Conservation (phyloP, 164 flowering plant species). For the Amborella trichopoda region DNA sequence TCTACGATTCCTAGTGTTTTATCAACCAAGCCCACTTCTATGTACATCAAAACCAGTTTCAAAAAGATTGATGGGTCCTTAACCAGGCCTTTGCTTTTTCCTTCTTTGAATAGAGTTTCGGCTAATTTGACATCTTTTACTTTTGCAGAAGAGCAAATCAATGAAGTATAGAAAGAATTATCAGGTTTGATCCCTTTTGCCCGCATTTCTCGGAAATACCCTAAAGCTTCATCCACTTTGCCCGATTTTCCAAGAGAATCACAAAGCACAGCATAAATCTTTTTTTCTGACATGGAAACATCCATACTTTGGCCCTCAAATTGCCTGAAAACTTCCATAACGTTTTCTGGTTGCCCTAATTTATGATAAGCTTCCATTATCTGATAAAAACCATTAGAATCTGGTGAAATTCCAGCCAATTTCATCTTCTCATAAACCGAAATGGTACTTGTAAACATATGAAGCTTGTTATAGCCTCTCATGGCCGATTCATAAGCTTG, state of each 20-base stretch:
- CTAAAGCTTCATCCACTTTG: slow-evolving; percentile 45
- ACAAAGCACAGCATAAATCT: slow-evolving; percentile 32
- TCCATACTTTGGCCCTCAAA: slow-evolving; percentile 16
- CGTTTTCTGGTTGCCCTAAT: slow-evolving; percentile 28
- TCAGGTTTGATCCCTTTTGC: slow-evolving; percentile 28
- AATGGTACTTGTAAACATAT: slow-evolving; percentile 57
- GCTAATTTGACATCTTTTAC: slow-evolving; percentile 34
- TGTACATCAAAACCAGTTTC: slow-evolving; percentile 55
- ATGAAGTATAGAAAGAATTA: slow-evolving; percentile 34
- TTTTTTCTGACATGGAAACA: slow-evolving; percentile 3
- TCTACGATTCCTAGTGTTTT: slow-evolving; percentile 35
- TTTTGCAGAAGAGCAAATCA: slow-evolving; percentile 47
- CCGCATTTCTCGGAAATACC: slow-evolving; percentile 32
- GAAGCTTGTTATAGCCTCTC: slow-evolving; percentile 60
- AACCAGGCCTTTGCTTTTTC: slow-evolving; percentile 31
- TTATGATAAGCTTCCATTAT: slow-evolving; percentile 56
- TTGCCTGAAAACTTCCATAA: slow-evolving; percentile 36
- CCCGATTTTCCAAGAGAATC: slow-evolving; percentile 49
- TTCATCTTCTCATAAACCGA: slow-evolving; percentile 30
- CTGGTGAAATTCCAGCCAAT: slow-evolving; percentile 18
- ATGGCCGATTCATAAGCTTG: slow-evolving; percentile 44
- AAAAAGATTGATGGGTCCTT: slow-evolving; percentile 49
- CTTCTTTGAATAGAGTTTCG: slow-evolving; percentile 50
- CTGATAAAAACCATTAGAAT: slow-evolving; percentile 28
- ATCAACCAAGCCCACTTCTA: slow-evolving; percentile 49